These are phyloP conservation scores for Takashimella koratensis DNA, from an alignment of 1,284 basidiomycete species.

Conservation along the genomic window DNA sequence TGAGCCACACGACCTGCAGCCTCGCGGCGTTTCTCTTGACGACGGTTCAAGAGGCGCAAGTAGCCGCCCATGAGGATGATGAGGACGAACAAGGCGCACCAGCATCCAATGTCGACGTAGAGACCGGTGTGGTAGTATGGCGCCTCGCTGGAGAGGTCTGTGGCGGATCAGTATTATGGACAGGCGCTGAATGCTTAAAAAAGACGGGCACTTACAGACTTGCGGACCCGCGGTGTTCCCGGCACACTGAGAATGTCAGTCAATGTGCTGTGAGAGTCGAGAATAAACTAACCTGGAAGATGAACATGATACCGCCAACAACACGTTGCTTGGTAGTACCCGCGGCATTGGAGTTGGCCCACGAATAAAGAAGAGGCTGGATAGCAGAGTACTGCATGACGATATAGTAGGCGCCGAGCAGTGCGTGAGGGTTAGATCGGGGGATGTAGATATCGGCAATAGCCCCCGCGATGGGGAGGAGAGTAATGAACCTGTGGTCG, in stretches of 20 bases:
- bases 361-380: constrained; percentile 25
- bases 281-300: constrained; percentile 13
- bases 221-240: constrained; percentile 24
- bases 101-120: constrained; percentile 17
- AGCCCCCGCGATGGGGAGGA: constrained; percentile 26
- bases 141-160: constrained; percentile 17
- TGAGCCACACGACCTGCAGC: constrained; percentile 15
- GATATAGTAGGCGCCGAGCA: constrained; percentile 19
- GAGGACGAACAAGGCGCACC: constrained; percentile 18
- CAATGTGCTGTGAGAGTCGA: neutral
- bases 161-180: neutral
- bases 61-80: constrained; percentile 21
- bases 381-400: constrained; percentile 17
- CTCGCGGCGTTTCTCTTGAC: constrained; percentile 18
- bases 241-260: constrained; percentile 7
- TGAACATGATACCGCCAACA: constrained; percentile 22
- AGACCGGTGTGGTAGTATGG: constrained; percentile 21
- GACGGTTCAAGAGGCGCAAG: constrained; percentile 20
- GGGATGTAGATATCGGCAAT: constrained; percentile 14
- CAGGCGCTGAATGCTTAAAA: neutral
- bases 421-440: constrained; percentile 9
- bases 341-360: constrained; percentile 29
- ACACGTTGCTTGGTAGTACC: constrained; percentile 28
- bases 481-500: constrained; percentile 7
- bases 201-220: constrained; percentile 13